Base-by-base conservation (phyloP, 139 green algal species). In the Pseudopediastrum boryanum region DNA sequence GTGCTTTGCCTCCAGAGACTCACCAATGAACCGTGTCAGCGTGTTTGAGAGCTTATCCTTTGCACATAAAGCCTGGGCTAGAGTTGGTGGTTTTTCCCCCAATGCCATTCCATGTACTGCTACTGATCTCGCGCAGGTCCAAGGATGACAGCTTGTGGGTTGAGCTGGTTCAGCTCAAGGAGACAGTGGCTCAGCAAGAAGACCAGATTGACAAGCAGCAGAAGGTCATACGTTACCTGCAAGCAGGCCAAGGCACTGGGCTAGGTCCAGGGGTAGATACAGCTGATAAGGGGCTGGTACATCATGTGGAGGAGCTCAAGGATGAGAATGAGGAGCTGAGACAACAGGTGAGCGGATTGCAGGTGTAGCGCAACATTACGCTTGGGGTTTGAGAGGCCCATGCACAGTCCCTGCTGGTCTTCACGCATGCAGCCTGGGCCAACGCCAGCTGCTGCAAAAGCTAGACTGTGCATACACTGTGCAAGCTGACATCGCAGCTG, bases 181-280 rank as follows among this genome's bases (percentile, higher is more conserved):
- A 6, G 2, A 23, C 25, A 29, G 62, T 62, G 51, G 70, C 46
- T 29, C 39, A 81, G 62, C 74, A 67, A 9, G 74, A 81, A n/a
- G 74, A 81, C 62, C 74, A 81, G 62, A 44, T 81, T 31, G 74
- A 81, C 46, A 62, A 81, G 74, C 63, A 71, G 44, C 59, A 71
- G 44, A 73, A 81, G 62, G 42, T 81, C 42, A 81, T 81, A 13
- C 64, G 62, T 21, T 74, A 74, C 62, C 46, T 81, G 44, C 74
- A 81, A 39, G 74, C 43, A 1, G 51, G 73, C 33, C 41, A 58
- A 31, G 59, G 27, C 12, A 33, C 25, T 6, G 19, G 16, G 31
- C 25, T 39, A 12, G 59, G n/a, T 33, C 3, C 21, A 3, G 36
- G 25, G 9, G 56, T 21, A 16, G 29, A 19, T n/a, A 41, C 4